Percentiles rank a stretch among this genome's conserved stretches.
Conservation (phyloP, 2,329 filamentous ascomycete genomes). For the Aureobasidium sp. region DNA sequence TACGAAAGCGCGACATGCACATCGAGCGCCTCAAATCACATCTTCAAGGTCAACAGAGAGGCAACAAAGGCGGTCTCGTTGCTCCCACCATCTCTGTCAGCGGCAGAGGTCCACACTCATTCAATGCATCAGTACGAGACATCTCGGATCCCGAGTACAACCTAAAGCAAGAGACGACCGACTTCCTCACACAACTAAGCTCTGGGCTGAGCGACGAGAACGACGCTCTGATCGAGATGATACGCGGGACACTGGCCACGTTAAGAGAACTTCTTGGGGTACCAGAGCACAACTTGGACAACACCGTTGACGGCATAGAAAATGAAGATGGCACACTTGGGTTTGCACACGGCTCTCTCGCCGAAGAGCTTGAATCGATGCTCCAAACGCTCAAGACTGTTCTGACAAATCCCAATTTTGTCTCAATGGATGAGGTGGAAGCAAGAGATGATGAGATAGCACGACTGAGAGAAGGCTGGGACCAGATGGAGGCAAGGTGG, state of each 20-base stretch:
- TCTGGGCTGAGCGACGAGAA: slow-evolving; percentile 87
- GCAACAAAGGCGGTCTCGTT: slow-evolving; percentile 36
- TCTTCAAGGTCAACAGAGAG: slow-evolving; percentile 57
- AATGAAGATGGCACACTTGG: slow-evolving; percentile 29
- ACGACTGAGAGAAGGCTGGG: slow-evolving; percentile 76
- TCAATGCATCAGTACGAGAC: slow-evolving; percentile 42
- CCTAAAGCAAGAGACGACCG: slow-evolving; percentile 78
- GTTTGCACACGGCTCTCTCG: slow-evolving; percentile 59
- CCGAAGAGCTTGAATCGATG: slow-evolving; percentile 66
- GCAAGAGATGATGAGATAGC: slow-evolving; percentile 87
- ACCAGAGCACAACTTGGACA: slow-evolving; percentile 30
- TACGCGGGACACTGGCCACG: slow-evolving; percentile 63
- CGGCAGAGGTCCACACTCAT: slow-evolving; percentile 41
- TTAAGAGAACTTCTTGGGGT: slow-evolving; percentile 59
- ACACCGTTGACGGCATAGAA: slow-evolving; percentile 18
- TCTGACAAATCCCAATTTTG: slow-evolving; percentile 92
- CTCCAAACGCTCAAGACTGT: slow-evolving; percentile 75
- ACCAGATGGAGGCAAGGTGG: slow-evolving; percentile 89
- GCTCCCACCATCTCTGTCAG: slow-evolving; percentile 45
- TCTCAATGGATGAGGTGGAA: slow-evolving; percentile 88
- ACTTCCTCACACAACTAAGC: slow-evolving; percentile 79
- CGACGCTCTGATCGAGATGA: slow-evolving; percentile 66
- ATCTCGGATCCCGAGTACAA: slow-evolving; percentile 56
- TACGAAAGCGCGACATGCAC: slow-evolving; percentile 82
- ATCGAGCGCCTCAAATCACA: slow-evolving; percentile 85